These are phyloP conservation scores for Amanita jacksonii DNA, from an alignment of 768 basidiomycete species.

Conservation along the genomic window DNA sequence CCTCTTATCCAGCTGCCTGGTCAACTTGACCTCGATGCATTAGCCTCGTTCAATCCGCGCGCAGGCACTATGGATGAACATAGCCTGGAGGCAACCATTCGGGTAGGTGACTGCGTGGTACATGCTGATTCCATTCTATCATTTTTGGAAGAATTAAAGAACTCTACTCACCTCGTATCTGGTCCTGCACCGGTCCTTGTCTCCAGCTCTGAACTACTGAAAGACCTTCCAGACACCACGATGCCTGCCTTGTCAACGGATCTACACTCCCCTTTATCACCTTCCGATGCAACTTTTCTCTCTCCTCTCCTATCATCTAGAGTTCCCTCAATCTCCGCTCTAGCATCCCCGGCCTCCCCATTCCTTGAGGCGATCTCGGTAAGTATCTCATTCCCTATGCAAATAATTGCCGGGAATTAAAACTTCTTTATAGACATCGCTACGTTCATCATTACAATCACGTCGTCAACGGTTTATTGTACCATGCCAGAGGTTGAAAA, in stretches of 20 bases:
- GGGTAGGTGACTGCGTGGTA: constrained; percentile 30
- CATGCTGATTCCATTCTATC: constrained; percentile 7
- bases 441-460: constrained; percentile 37
- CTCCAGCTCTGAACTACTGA: constrained; percentile 11
- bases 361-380: constrained; percentile 38
- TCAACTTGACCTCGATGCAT: constrained; percentile 33
- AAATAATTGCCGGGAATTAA: neutral
- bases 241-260: neutral
- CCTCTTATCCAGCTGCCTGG: constrained; percentile 25
- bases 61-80: constrained; percentile 42
- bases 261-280: constrained; percentile 12
- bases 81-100: constrained; percentile 37
- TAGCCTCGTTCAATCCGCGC: constrained; percentile 49
- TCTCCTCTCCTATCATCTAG: constrained; percentile 20
- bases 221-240: constrained; percentile 7
- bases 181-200: constrained; percentile 12
- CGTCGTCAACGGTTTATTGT: constrained; percentile 28
- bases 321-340: constrained; percentile 12
- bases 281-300: constrained; percentile 14
- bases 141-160: constrained; percentile 2
- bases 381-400: constrained; percentile 12
- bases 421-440: constrained; percentile 29
- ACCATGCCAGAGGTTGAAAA: constrained; percentile 30
- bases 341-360: constrained; percentile 24
- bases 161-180: constrained; percentile 7